A percentile compares a stretch with the other conserved stretches of the same genome.
These are phyloP conservation scores for Penicillium sp. DNA, from an alignment of 2,329 filamentous ascomycete species.

Conservation along the genomic window DNA sequence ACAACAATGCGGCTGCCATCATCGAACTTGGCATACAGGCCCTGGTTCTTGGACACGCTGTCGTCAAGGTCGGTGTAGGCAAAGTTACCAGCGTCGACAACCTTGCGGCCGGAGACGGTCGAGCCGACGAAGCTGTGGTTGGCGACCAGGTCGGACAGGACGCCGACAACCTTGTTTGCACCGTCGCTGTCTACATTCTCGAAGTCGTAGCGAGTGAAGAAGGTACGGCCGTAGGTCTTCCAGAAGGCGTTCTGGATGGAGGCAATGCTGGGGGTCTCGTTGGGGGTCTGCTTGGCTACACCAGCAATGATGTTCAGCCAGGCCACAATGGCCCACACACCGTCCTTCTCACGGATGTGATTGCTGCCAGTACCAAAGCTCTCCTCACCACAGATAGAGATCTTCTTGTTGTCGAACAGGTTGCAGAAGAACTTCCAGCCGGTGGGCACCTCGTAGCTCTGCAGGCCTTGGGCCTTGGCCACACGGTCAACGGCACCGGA, in stretches of 20 bases:
- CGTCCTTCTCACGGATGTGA: slow-evolving; percentile 98
- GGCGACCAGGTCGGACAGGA: slow-evolving; percentile 73
- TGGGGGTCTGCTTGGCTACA: slow-evolving; percentile 74
- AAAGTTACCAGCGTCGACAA: slow-evolving; percentile 89
- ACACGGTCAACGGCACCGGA: slow-evolving; percentile 93
- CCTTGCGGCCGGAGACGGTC: slow-evolving; percentile 74
- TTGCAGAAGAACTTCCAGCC: slow-evolving; percentile 99
- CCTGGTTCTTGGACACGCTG: slow-evolving; percentile 91
- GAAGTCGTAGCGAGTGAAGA: slow-evolving; percentile 99
- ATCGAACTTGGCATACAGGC: slow-evolving; percentile 88
- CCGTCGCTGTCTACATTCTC: slow-evolving; percentile 89
- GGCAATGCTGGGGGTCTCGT: slow-evolving; percentile 81
- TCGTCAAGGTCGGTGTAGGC: slow-evolving; percentile 98
- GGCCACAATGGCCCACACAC: slow-evolving; percentile 92
- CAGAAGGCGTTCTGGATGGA: slow-evolving; percentile 98
- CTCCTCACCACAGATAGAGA: slow-evolving; percentile 98
- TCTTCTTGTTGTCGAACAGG: slow-evolving; percentile 87
- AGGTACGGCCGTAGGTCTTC: slow-evolving; percentile 90
- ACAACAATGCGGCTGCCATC: slow-evolving; percentile 94
- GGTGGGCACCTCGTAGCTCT: slow-evolving; percentile 94
- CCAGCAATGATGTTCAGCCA: slow-evolving; percentile 99
- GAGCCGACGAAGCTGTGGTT: slow-evolving; percentile 76
- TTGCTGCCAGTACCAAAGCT: slow-evolving; percentile 97
- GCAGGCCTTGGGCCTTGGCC: slow-evolving; percentile 85
- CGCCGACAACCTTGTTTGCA: slow-evolving; percentile 81